Base-by-base conservation (phyloP, 805 yeast species). In the Saturnispora zaruensis region DNA sequence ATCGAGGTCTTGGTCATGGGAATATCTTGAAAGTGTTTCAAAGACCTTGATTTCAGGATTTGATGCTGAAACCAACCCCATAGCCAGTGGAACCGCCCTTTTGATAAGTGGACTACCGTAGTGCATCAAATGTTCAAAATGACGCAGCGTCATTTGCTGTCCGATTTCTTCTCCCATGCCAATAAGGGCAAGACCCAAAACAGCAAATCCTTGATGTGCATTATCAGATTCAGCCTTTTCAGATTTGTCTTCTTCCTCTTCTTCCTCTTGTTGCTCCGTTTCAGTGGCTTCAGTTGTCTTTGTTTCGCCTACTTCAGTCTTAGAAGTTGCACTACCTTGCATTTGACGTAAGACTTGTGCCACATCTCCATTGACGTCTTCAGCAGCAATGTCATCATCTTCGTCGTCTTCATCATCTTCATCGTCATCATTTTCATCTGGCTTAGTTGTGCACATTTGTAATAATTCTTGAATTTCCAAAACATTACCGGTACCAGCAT, bases 111-210 rank as follows among this genome's bases (percentile, higher is more conserved):
- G 81, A 59, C 87, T 90, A 52, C 99, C 99, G 65, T 93, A 93
- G 66, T 93, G 99, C 95, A 93, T 88, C 66, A 93, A 75, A 68
- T 93, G 99, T 44, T 96, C 90, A 66, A 91, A 91, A 68, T 93
- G 99, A 65, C 99, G 90, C 63, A 91, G 71, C 8, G 91, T 84
- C 99, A 93, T 93, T 59, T 91, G 96, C 67, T 87, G 95, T 32
- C 99, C 99, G 65, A 93, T 87, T 56, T 87, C 96, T 68, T 93
- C 99, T 55, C 99, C 99, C 85, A 93, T 83, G 13, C 96, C 93
- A 60, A 95, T 86, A 55, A 86, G 76, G 0, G 97, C 99, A 57
- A 93, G 78, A 53, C 99, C 99, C 47, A 93, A 75, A 18, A 93
- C 97, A 8, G 98, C 93, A 62, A 87, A 87, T 1, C 95, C 95